phyloP scores from a whole-genome alignment of 2,329 filamentous ascomycete species.

The Rhynchosporium graminicola region DNA sequence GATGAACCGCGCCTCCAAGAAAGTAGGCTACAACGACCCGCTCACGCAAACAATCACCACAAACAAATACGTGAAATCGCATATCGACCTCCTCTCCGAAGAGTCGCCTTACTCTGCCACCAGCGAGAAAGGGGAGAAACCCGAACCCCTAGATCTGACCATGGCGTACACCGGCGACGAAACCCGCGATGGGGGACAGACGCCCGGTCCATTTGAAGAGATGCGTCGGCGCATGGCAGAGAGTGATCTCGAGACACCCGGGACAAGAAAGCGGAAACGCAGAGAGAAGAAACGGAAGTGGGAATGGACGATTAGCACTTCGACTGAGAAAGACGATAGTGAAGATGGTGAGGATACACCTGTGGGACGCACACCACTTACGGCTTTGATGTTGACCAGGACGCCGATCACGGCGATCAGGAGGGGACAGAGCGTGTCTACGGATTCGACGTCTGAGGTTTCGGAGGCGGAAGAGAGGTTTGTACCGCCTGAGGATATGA shows the following conservation, averaged over 20 bases:
- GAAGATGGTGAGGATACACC: constrained; percentile 42
- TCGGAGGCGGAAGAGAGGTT: constrained; percentile 28
- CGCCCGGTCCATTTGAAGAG: constrained; percentile 64
- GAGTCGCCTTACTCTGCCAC: constrained; percentile 44
- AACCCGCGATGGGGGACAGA: constrained; percentile 61
- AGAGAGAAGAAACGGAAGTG: constrained; percentile 63
- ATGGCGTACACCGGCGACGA: constrained; percentile 56
- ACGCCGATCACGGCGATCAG: constrained; percentile 33
- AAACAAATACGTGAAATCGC: constrained; percentile 61
- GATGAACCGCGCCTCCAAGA: constrained; percentile 49
- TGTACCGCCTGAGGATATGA: constrained; percentile 4
- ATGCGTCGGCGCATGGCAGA: constrained; percentile 59
- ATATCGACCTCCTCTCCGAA: constrained; percentile 62
- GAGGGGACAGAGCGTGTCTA: constrained; percentile 28
- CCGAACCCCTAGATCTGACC: constrained; percentile 51
- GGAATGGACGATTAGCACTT: constrained; percentile 60
- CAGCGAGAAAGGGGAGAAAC: constrained; percentile 35
- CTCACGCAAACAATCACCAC: constrained; percentile 65
- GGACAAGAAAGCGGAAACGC: constrained; percentile 51
- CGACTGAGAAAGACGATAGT: constrained; percentile 42
- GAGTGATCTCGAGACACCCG: constrained; percentile 38
- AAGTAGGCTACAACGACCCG: constrained; percentile 63
- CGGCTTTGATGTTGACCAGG: constrained; percentile 27
- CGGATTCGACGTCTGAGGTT: constrained; percentile 23
- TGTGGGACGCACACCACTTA: constrained; percentile 27